Percentiles rank a stretch among this genome's conserved stretches.
Conservation (phyloP, 2,329 filamentous ascomycete genomes). For the Fusarium odoratissimum region DNA sequence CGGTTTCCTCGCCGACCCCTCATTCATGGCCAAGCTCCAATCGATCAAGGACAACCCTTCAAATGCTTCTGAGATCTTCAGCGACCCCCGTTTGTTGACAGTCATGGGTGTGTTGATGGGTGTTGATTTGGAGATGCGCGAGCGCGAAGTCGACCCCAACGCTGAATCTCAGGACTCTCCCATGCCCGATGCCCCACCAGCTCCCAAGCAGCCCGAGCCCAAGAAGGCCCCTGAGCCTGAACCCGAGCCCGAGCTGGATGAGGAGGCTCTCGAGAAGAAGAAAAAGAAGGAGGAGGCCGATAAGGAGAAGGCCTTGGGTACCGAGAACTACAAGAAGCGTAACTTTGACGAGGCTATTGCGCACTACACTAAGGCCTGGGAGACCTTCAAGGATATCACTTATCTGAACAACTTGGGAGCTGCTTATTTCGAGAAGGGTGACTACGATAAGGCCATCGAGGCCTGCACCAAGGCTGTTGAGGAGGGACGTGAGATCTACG, state of each 20-base stretch:
- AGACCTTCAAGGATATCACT: slow-evolving; percentile 92
- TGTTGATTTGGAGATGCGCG: slow-evolving; percentile 79
- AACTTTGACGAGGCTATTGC: slow-evolving; percentile 94
- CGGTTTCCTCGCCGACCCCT: slow-evolving; percentile 79
- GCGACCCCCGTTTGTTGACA: slow-evolving; percentile 91
- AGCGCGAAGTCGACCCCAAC: slow-evolving; percentile 49
- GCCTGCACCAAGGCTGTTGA: slow-evolving; percentile 88
- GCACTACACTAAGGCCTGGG: slow-evolving; percentile 96
- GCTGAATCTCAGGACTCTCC: slow-evolving; percentile 67
- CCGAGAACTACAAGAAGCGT: slow-evolving; percentile 97
- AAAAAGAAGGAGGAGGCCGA: slow-evolving; percentile 94
- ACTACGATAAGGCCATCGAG: slow-evolving; percentile 88
- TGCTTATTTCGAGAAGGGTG: slow-evolving; percentile 95
- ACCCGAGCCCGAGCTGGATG: slow-evolving; percentile 79
- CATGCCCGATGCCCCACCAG: slow-evolving; percentile 76
- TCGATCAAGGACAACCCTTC: slow-evolving; percentile 83
- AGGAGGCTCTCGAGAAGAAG: slow-evolving; percentile 85
- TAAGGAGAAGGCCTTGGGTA: slow-evolving; percentile 93
- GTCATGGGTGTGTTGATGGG: slow-evolving; percentile 95
- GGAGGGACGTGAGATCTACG: slow-evolving; percentile 87
- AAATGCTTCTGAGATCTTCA: slow-evolving; percentile 81
- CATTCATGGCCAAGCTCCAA: slow-evolving; percentile 92
- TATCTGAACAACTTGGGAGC: slow-evolving; percentile 97
- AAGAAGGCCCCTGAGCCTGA: slow-evolving; percentile 70
- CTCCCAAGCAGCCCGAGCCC: slow-evolving; percentile 55